phyloP scores from a whole-genome alignment of 495 filamentous ascomycete genomes.

The Aspergillus conjunctus region DNA sequence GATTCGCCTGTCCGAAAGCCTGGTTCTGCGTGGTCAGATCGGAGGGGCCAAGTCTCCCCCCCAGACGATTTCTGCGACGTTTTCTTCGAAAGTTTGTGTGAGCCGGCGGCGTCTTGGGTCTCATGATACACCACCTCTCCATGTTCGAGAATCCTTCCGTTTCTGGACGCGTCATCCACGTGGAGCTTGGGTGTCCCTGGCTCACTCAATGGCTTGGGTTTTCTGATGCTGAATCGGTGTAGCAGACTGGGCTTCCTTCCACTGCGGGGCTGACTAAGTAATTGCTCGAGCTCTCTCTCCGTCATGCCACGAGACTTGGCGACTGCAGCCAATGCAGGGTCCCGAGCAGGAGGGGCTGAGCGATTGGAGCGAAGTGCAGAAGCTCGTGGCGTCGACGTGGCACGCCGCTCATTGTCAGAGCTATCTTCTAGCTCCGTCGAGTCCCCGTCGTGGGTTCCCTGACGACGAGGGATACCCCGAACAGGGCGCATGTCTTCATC shows the following conservation, averaged over 20 bases:
- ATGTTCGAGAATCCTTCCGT: constrained; percentile 40
- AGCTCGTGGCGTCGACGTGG: constrained; percentile 13
- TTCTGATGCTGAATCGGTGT: constrained; percentile 44
- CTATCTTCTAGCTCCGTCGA: constrained; percentile 72
- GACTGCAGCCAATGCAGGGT: constrained; percentile 43
- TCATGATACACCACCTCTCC: constrained; percentile 16
- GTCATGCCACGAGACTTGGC: constrained; percentile 46
- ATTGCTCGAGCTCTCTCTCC: constrained; percentile 42
- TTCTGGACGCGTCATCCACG: constrained; percentile 31
- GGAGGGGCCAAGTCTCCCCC: constrained; percentile 38
- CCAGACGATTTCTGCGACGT: constrained; percentile 26
- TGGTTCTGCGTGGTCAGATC: constrained; percentile 16
- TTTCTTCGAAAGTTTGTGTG: constrained; percentile 37
- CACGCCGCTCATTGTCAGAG: constrained; percentile 45
- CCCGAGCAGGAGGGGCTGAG: constrained; percentile 19
- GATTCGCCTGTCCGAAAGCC: constrained; percentile 21
- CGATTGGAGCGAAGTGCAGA: constrained; percentile 13
- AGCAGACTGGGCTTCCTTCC: constrained; percentile 45
- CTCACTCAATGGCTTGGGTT: constrained; percentile 38
- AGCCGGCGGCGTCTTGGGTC: constrained; percentile 15
- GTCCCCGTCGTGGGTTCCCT: constrained; percentile 57
- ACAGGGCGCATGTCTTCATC: constrained; percentile 71
- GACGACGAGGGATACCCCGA: constrained; percentile 62
- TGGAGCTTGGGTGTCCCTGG: constrained; percentile 30
- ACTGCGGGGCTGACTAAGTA: constrained; percentile 39